Base-by-base conservation (phyloP, 1,284 basidiomycete species). In the Stygiomarasmius scandens region DNA sequence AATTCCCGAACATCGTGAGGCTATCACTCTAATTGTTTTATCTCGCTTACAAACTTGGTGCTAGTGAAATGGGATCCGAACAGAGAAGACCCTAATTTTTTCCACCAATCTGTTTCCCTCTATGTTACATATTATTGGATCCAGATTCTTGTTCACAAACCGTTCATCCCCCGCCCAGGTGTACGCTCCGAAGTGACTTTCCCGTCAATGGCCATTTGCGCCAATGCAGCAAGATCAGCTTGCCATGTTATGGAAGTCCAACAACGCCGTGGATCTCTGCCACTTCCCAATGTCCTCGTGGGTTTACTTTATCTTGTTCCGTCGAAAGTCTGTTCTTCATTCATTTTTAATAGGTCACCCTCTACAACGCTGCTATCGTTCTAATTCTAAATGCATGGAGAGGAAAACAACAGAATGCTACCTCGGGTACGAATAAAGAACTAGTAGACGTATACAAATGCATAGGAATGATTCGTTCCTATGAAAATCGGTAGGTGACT, bases 41-140 rank as follows among this genome's bases (percentile, higher is more conserved):
- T 49, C 8, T 8, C 1, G 19, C 8, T 6, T 23, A 12, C 12
- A 41, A 23, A 22, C 20, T 43, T 38, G 38, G 38, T 6, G 12
- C 12, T 49, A 84, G 83, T 84, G 34, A 75, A 75, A 24, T 89
- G 87, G 89, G 82, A 90, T 68, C 82, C 86, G 0, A 71, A 79
- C 12, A 75, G 78, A 24, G 69, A 77, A 46, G 61, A 86, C 58
- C 24, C 55, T 2, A 63, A 70, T 1, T 81, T 84, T 63, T 86
- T 89, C 64, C 74, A 80, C 53, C 87, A 89, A 71, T 85, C 85
- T 0, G 81, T 82, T 0, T 67, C 72, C 9, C 76, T 91, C 2
- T 82, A 88, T 63, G 68, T 78, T 2, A 74, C 79, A 27, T 90
- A 83, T 69, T 87, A 88, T 66, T 78, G 83, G 49, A 67, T 81